Conservation (phyloP, 1,284 basidiomycete species). For the Hymenochaete sp. region DNA sequence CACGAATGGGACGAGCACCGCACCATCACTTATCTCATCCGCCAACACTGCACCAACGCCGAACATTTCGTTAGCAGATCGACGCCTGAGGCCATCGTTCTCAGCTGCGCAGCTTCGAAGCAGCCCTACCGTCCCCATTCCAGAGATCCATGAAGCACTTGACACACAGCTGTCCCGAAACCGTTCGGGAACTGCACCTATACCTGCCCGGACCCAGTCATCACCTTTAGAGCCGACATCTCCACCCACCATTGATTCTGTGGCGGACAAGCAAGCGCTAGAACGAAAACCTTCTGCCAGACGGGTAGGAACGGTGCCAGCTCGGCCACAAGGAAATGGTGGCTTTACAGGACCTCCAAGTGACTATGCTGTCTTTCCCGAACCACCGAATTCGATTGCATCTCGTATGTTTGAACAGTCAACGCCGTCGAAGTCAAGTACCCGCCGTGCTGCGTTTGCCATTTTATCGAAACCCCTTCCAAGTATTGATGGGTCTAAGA, state of each 20-base stretch:
- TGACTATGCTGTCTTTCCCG: constrained; percentile 62
- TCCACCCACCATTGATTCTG: constrained; percentile 4
- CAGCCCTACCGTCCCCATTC: constrained; percentile 30
- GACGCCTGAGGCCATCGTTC: constrained; percentile 56
- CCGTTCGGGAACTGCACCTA: constrained; percentile 62
- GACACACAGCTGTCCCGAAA: constrained; percentile 31
- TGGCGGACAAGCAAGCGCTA: constrained; percentile 3
- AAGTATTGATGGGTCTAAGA: constrained; percentile 36
- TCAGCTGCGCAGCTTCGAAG: constrained; percentile 68
- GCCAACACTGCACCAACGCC: constrained; percentile 46
- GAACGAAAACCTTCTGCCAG: constrained; percentile 14
- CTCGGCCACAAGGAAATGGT: constrained; percentile 20
- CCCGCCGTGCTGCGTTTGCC: constrained; percentile 59
- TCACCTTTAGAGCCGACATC: constrained; percentile 6
- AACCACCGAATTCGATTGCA: constrained; percentile 39
- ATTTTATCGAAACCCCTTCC: constrained; percentile 49
- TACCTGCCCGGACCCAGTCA: constrained; percentile 28
- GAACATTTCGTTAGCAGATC: constrained; percentile 46
- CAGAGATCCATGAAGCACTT: constrained; percentile 26
- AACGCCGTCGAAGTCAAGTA: constrained; percentile 37
- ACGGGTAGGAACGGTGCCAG: constrained; percentile 16
- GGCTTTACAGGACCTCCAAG: constrained; percentile 56
- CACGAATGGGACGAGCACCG: constrained; percentile 14
- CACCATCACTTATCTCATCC: constrained; percentile 33
- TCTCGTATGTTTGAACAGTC: too few species aligned